Evolutionary conservation across 2,329 filamentous ascomycete genomes (phyloP), one percentile per base, ranked within the genome.

Genomic region (Lasiodiplodia citricola): DNA sequence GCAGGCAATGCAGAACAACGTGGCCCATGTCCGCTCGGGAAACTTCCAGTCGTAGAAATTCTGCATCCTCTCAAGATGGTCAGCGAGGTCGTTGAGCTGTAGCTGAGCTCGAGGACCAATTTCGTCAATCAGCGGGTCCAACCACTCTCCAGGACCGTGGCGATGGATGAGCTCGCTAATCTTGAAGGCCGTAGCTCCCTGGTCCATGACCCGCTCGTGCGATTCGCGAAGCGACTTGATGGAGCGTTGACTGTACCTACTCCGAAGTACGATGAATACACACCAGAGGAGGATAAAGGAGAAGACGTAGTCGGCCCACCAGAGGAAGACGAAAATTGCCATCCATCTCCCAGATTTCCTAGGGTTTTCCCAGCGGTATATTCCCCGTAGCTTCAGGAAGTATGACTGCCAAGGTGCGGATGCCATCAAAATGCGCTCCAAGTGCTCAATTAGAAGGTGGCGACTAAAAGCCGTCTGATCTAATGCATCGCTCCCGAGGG

Each of bases 281-380:
- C 78, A 73, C 67, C 77, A 81, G n/a, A 67, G 73, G 25, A 76
- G 79, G 14, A 78, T 50, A 65, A 80, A 82, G 10, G 74, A 77
- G 52, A 80, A 72, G 21, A 80, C 70, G 70, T 80, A 77, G 60
- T 80, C 73, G 21, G 74, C 74, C 25, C 80, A 76, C 80, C 78
- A 82, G 14, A 82, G 66, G 21, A 78, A 50, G 1, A 74, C 47
- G 72, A 77, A 82, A 3, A 80, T 67, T 1, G 70, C 71, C 25
- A 80, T 71, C 80, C 79, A 83, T 67, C 72, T 75, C 4, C 66
- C 72, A 4, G 81, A 63, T 14, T 51, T 41, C 18, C 7, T 68
- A 5, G 78, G 79, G 54, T 79, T 70, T 60, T 80, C 75, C 81
- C 80, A 83, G 13, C 78, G 76, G 68, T 81, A 83, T 18, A 82